phyloP scores from a whole-genome alignment of 768 basidiomycete species.

The Mycena vitilis region DNA sequence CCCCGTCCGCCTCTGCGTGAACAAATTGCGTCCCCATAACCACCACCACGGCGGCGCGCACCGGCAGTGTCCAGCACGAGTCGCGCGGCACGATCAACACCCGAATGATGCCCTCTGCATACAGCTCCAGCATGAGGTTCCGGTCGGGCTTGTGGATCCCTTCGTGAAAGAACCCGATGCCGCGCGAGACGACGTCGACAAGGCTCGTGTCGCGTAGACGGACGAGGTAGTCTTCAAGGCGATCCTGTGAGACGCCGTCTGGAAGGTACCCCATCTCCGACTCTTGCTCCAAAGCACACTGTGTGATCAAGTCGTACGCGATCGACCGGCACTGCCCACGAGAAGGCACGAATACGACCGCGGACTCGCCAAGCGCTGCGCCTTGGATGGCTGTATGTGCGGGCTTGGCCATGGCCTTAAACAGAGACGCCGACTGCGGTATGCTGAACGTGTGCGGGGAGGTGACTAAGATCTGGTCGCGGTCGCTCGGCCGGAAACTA shows the following conservation, averaged over 20 bases:
- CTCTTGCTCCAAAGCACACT: constrained; percentile 82
- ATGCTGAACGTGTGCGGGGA: constrained; percentile 85
- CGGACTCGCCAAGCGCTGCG: constrained; percentile 56
- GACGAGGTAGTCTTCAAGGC: constrained; percentile 68
- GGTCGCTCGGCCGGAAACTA: constrained; percentile 84
- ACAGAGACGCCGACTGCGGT: constrained; percentile 85
- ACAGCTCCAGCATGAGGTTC: constrained; percentile 81
- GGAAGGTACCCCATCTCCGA: constrained; percentile 77
- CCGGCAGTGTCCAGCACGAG: constrained; percentile 89
- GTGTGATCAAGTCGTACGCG: constrained; percentile 88
- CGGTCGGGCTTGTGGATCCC: constrained; percentile 77
- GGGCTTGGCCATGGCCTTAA: constrained; percentile 94
- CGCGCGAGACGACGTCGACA: constrained; percentile 81
- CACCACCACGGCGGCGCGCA: constrained; percentile 83
- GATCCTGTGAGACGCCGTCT: constrained; percentile 57
- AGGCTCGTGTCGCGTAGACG: constrained; percentile 73
- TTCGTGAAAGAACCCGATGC: constrained; percentile 89
- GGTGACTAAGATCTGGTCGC: constrained; percentile 81
- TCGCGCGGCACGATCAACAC: constrained; percentile 88
- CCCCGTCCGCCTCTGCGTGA: constrained; percentile 55
- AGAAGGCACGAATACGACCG: constrained; percentile 92
- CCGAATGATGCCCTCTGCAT: constrained; percentile 80
- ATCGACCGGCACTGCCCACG: constrained; percentile 77
- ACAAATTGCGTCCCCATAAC: constrained; percentile 95
- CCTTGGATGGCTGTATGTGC: constrained; percentile 79